Evolutionary conservation across 257 asterid genomes (phyloP), one percentile per base, ranked within the genome.

Genomic region (Prunella vulgaris): DNA sequence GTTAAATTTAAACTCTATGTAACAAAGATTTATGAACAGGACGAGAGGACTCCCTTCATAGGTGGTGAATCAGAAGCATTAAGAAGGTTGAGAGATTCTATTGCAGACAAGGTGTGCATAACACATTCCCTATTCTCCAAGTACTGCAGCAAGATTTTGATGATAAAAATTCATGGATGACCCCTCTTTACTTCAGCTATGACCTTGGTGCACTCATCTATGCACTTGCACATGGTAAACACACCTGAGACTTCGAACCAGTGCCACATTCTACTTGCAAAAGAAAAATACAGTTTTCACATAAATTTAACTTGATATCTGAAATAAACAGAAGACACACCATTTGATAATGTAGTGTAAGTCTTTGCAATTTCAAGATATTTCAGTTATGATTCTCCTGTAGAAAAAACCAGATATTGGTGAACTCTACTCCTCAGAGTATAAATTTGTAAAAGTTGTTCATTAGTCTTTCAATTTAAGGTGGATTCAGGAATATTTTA

Each of bases 11-110:
- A 56, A 37, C 71, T 30, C 42, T 65, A 46, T 63, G 21, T 68
- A 66, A 78, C 44, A 52, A 42, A 53, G 67, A 33, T 27, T 61
- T 9, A 58, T 66, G 69, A 56, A 70, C 83, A 93, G 99, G 96
- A 79, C 27, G 89, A 82, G 21, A 69, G 73, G 77, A 82, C 93
- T 60, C 97, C 93, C 52, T 90, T 90, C 81, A 84, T 38, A 84
- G 99, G 99, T 46, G 97, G 99, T 71, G 99, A 90, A 84, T 80
- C 96, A 27, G 99, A 93, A 85, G 99, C 96, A 68, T 76, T 93
- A 59, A 81, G 77, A 84, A 88, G 97, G 70, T 64, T 90, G 83
- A 80, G 78, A 60, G 96, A 82, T 76, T 86, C 96, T 13, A 79
- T 93, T 20, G 79, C 85, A 10, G 76, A 87, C 79, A 84, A 87